A percentile compares a stretch with the other conserved stretches of the same genome.
These are phyloP conservation scores for Mycocentrospora acerina DNA, from an alignment of 2,329 filamentous ascomycete species.

Conservation along the genomic window DNA sequence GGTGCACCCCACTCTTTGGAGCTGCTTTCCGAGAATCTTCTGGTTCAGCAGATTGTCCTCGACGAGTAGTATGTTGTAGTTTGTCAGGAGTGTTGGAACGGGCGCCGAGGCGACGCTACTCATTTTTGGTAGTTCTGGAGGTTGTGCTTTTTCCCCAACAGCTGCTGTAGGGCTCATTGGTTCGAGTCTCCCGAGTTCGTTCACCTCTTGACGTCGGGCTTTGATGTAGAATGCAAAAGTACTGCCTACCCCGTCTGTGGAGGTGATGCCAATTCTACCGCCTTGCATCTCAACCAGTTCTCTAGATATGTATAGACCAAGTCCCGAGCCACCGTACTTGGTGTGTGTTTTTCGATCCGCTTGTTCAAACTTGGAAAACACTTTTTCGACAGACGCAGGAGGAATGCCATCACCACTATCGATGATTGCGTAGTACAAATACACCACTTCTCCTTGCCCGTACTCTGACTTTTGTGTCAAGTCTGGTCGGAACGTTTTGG, in stretches of 20 bases:
- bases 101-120: not conserved
- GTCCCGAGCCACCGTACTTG: conserved; percentile 24
- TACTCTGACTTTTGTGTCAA: conserved; percentile 5
- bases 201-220: conserved; percentile 4
- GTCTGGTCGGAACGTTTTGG: conserved; percentile 6
- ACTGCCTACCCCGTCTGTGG: conserved; percentile 19
- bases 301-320: conserved; percentile 27
- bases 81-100: not conserved
- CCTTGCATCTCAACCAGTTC: conserved; percentile 30
- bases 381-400: conserved; percentile 1
- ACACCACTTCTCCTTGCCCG: conserved; percentile 4
- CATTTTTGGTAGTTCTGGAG: not conserved
- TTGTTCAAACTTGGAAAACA: conserved; percentile 11
- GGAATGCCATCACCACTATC: conserved; percentile 7
- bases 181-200: not conserved
- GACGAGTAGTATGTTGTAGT: conserved; percentile 21
- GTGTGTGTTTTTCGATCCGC: conserved; percentile 19
- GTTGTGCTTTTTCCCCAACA: conserved; percentile 1
- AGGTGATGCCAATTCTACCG: conserved; percentile 25
- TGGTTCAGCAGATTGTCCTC: conserved; percentile 40
- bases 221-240: conserved; percentile 31
- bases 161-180: too few relatives aligned
- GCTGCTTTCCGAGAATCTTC: conserved; percentile 26
- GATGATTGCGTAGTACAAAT: conserved; percentile 9
- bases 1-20: conserved; percentile 24